Conservation (phyloP, 345 rosid species). For the Litchi chinensis region DNA sequence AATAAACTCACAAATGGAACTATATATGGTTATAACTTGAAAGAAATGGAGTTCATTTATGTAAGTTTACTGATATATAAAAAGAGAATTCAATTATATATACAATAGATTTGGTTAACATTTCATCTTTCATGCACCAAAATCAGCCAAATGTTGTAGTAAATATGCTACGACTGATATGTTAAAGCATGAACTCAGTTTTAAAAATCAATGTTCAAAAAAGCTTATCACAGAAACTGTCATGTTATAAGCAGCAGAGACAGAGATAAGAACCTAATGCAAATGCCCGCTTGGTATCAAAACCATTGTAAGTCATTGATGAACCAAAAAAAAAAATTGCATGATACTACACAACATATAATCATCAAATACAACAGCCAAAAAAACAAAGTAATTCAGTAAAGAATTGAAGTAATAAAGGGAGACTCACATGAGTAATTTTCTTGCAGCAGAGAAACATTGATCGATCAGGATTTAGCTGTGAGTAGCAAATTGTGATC, state of each 20-base stretch:
- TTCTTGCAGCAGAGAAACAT: not conserved
- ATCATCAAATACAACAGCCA: not conserved
- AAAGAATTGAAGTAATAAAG: not conserved
- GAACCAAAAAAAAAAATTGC: not conserved
- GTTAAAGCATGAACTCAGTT: too few species aligned
- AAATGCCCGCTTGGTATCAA: not conserved
- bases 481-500: not conserved
- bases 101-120: too few species aligned
- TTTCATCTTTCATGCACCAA: too few species aligned
- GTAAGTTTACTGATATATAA: too few species aligned
- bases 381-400: not conserved
- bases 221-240: too few species aligned
- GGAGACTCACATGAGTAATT: conserved; percentile 3
- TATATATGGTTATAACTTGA: too few species aligned
- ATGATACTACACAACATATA: not conserved
- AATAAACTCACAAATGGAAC: too few species aligned
- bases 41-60: too few species aligned
- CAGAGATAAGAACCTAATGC: not conserved
- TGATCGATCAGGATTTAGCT: not conserved
- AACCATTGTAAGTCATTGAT: not conserved
- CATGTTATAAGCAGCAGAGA: not conserved
- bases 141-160: too few species aligned
- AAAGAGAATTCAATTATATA: too few species aligned
- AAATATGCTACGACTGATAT: too few species aligned
- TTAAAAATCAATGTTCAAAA: too few species aligned